Base-by-base conservation (phyloP, 2,329 filamentous ascomycete species). In the Bipolaris victoriae region DNA sequence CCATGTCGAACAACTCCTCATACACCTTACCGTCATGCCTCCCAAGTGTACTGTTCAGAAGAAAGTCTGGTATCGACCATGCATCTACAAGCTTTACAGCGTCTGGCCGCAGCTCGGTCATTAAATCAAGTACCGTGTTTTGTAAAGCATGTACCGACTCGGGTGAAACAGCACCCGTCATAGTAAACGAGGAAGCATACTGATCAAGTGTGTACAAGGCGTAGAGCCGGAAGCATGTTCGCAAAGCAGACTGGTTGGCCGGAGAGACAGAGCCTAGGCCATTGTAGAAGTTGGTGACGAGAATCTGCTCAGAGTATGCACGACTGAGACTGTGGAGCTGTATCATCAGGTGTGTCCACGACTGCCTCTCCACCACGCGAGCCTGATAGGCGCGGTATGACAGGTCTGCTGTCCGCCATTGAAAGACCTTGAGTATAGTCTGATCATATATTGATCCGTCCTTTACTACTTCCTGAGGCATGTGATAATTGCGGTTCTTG, bases 21-120 rank as follows among this genome's bases (percentile, higher is more conserved):
- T 84, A 84, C 6, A 84, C 82, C 49, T 77, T 80, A 1, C 83
- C 82, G 65, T 84, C 82, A 54, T 76, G 80, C 41, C 81, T 71
- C 0, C 82, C 82, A 37, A 84, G 66, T 5, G 82, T 80, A 66
- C 80, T 83, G 49, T 84, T 78, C 0, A 84, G 74, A 49, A 84
- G 60, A 60, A 79, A 85, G 64, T 84, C 82, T 1, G 82, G 82
- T 35, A 84, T 78, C 49, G 76, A 77, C 82, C 82, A 85, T 1
- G 79, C 73, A 64, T 84, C 82, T 7, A 84, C 82, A 7, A 84
- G 63, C 20, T 77, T 76, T 1, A 84, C 81, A 0, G 82, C 82
- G 65, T 84, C 82, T 1, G 82, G 82, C 16, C 82, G 70, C 20
- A 84, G 74, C 31, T 76, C 65, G 1, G 73, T 62, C 82, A 84